Base-by-base conservation (phyloP, 2,329 filamentous ascomycete species). In the Xylaria digitata region DNA sequence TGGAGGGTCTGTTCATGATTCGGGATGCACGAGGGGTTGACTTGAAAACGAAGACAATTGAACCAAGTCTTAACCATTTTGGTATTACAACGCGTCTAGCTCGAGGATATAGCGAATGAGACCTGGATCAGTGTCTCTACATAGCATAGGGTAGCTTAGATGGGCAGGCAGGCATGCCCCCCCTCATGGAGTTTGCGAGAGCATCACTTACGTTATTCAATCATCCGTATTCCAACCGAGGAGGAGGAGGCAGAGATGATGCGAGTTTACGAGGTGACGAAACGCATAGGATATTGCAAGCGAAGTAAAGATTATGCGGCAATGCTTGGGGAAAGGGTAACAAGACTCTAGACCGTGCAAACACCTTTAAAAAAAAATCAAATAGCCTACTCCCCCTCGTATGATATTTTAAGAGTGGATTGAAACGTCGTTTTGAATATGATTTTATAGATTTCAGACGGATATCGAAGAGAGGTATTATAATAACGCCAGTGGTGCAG, bases 281-380 rank as follows among this genome's bases (percentile, higher is more conserved):
- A 55, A 48, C 42, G 48, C 66, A 42, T 21, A 49, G 55, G 42
- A 52, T 23, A 59, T 30, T 32, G 40, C 61, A 46, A 62, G 49
- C 42, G 40, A 50, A 46, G 17, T 54, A 13, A 55, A 45, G 43
- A 59, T 26, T 26, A 60, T 23, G 32, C 17, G 17, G 50, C 9
- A 50, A 52, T 26, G 48, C 26, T 17, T 45, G 54, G 43, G 42
- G 49, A 17, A 34, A 52, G 17, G 55, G 19, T 23, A 58, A 53
- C 56, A 71, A 72, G 70, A 72, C 48, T 71, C 68, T 73, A 73
- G 70, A 73, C 43, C 68, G 70, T 73, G 70, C 68, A 67, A 71
- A 72, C 70, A 68, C 46, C 63, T 40, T 40, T 32, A 50, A 48
- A 49, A 63, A 62, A 43, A 63, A 62, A 8, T 53, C 21, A 60